Evolutionary conservation across 2,329 filamentous ascomycete species (phyloP).

Genomic region (Pseudocercospora eumusae): DNA sequence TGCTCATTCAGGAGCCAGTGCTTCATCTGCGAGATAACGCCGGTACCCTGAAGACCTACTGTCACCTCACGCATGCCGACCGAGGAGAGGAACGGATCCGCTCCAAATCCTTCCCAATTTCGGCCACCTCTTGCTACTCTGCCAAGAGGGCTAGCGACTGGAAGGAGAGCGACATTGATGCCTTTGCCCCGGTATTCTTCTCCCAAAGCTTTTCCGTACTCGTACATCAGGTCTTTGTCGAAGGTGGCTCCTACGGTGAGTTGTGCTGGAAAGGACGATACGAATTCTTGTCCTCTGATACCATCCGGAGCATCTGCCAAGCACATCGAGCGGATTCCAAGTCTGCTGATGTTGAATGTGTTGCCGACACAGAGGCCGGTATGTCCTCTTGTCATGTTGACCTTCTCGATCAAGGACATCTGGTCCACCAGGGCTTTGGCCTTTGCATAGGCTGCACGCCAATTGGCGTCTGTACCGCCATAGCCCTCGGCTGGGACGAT

Average conservation of each 20-base stretch:
- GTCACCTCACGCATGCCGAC: slow-evolving; percentile 54
- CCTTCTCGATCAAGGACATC: slow-evolving; percentile 41
- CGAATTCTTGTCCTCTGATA: slow-evolving; percentile 70
- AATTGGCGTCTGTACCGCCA: slow-evolving; percentile 29
- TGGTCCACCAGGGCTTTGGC: slow-evolving; percentile 39
- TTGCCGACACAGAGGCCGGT: slow-evolving; percentile 66
- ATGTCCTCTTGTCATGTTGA: slow-evolving; percentile 39
- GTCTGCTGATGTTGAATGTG: slow-evolving; percentile 67
- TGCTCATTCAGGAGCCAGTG: slow-evolving; percentile 61
- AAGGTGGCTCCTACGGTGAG: slow-evolving; percentile 59
- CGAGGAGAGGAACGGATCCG: slow-evolving; percentile 64
- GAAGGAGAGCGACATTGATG: slow-evolving; percentile 56
- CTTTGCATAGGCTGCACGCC: slow-evolving; percentile 38
- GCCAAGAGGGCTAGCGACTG: slow-evolving; percentile 63
- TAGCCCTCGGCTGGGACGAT: slow-evolving; percentile 27
- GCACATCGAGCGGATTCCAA: slow-evolving; percentile 65
- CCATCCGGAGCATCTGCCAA: slow-evolving; percentile 48
- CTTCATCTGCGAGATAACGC: slow-evolving; percentile 48
- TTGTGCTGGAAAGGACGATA: slow-evolving; percentile 76
- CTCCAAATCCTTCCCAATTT: slow-evolving; percentile 62
- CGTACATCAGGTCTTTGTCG: slow-evolving; percentile 57
- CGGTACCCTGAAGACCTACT: slow-evolving; percentile 52
- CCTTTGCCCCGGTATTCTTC: slow-evolving; percentile 41
- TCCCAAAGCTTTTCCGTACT: slow-evolving; percentile 56
- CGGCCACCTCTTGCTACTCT: slow-evolving; percentile 33